Evolutionary conservation across 2,329 filamentous ascomycete genomes (phyloP).

Genomic region (Cryphonectria japonica): DNA sequence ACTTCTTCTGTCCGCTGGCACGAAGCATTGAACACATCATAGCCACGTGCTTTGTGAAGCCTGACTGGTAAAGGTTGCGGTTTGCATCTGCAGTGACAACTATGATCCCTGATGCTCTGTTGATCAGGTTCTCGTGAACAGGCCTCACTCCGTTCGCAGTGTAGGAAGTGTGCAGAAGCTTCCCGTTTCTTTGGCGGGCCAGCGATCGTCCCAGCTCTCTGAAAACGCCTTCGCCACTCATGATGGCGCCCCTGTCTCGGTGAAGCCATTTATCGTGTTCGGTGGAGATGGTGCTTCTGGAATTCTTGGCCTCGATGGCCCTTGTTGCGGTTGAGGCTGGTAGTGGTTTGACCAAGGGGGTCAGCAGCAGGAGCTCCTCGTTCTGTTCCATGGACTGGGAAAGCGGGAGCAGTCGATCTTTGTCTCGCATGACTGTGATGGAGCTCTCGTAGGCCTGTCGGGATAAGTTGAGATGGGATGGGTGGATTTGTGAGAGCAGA

Average conservation of each 20-base stretch:
- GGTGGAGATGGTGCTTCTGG: slow-evolving; percentile 40
- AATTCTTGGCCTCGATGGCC: slow-evolving; percentile 60
- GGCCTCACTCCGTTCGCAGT: slow-evolving; percentile 90
- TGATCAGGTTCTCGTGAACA: slow-evolving; percentile 91
- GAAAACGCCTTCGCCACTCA: slow-evolving; percentile 94
- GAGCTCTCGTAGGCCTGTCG: slow-evolving; percentile 88
- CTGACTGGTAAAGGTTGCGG: slow-evolving; percentile 88
- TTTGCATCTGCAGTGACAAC: slow-evolving; percentile 94
- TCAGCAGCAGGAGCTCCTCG: slow-evolving; percentile 87
- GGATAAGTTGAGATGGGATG: slow-evolving; percentile 79
- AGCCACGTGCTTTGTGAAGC: slow-evolving; percentile 93
- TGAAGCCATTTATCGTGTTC: slow-evolving; percentile 61
- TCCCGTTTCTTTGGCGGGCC: slow-evolving; percentile 83
- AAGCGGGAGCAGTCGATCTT: slow-evolving; percentile 80
- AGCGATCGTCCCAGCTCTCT: slow-evolving; percentile 84
- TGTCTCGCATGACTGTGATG: slow-evolving; percentile 90
- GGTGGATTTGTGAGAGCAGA: slow-evolving; percentile 79
- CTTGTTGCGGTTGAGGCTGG: slow-evolving; percentile 85
- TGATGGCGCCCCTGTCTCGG: slow-evolving; percentile 66
- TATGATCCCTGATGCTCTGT: slow-evolving; percentile 84
- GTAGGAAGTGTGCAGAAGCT: slow-evolving; percentile 91
- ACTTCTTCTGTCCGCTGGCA: slow-evolving; percentile 80
- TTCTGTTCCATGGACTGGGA: slow-evolving; percentile 79
- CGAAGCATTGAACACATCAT: slow-evolving; percentile 91
- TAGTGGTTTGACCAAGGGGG: slow-evolving; percentile 88